Conservation (phyloP, 768 basidiomycete genomes). For the Boletus vermiculosoides region DNA sequence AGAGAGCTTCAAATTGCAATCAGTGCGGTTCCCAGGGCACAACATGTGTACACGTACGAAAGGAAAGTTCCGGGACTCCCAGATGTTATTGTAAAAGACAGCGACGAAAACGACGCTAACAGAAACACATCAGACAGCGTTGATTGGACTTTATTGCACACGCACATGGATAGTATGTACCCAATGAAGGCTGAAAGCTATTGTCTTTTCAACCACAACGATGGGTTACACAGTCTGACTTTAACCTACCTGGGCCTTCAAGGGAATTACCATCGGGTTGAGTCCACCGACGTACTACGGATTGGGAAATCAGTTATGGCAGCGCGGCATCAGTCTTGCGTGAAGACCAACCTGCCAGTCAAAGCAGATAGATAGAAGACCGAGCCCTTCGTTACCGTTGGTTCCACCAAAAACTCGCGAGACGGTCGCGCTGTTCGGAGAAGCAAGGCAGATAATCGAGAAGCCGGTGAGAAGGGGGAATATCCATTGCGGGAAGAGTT, state of each 20-base stretch:
- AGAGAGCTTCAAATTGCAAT: constrained; percentile 35
- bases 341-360: constrained; percentile 53
- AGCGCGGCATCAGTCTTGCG: too few relatives aligned
- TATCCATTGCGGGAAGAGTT: constrained; percentile 30
- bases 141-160: neutral
- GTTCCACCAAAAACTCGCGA: constrained; percentile 61
- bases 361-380: constrained; percentile 54
- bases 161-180: constrained; percentile 51
- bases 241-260: constrained; percentile 44
- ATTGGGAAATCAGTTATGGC: neutral
- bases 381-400: constrained; percentile 62
- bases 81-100: constrained; percentile 48
- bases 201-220: neutral
- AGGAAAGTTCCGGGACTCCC: constrained; percentile 59
- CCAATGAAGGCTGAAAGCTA: constrained; percentile 48
- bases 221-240: neutral
- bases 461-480: constrained; percentile 65
- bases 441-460: constrained; percentile 59
- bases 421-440: constrained; percentile 48
- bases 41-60: constrained; percentile 42
- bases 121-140: constrained; percentile 3
- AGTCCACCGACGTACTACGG: constrained; percentile 11
- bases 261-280: constrained; percentile 54
- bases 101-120: constrained; percentile 33
- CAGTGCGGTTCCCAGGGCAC: neutral